Evolutionary conservation across 2,329 filamentous ascomycete genomes (phyloP), one percentile per base, ranked within the genome.

Genomic region (Neoscytalidium dimidiatum): DNA sequence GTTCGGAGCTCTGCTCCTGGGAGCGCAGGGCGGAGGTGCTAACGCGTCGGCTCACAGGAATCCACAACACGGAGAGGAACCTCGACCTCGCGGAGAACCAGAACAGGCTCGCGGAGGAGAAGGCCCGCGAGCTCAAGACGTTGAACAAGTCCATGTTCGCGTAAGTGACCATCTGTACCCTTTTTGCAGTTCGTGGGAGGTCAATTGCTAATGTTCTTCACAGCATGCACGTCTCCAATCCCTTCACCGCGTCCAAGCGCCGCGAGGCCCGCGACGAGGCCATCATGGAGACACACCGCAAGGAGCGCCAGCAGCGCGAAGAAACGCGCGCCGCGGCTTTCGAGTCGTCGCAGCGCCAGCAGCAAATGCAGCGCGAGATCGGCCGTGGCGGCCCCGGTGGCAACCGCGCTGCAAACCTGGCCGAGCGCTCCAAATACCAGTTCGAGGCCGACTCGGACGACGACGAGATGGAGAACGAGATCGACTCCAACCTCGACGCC

Each of bases 131-230:
- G 74, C 82, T 97, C 41, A 94, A 94, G 81, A 92, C 87, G 0
- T 82, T 96, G 57, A 96, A 97, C 78, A 84, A 90, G 68, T 93
- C 90, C 81, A 96, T 97, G 92, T 97, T 97, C 73, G 91, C 92
- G 23, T 90, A 93, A 72, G 89, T 94, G 14, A 11, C n/a, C n/a
- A n/a, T n/a, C n/a, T n/a, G n/a, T n/a, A n/a, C n/a, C n/a, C n/a
- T n/a, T n/a, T n/a, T 21, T 28, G 17, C 17, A n/a, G 46, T 29
- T 62, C 92, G 92, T 71, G 90, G 90, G 0, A 92, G 61, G 28
- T 65, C 48, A n/a, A 38, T 38, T n/a, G 19, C 26, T 41, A 17
- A 29, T 17, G 19, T n/a, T 28, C 60, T 11, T 31, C 17, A 23
- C 28, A 63, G 46, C 46, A 72, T 76, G 49, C 74, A 78, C 67